These are phyloP conservation scores for Podospora bellae-mahoneyi DNA, from an alignment of 495 filamentous ascomycete species.

Conservation along the genomic window DNA sequence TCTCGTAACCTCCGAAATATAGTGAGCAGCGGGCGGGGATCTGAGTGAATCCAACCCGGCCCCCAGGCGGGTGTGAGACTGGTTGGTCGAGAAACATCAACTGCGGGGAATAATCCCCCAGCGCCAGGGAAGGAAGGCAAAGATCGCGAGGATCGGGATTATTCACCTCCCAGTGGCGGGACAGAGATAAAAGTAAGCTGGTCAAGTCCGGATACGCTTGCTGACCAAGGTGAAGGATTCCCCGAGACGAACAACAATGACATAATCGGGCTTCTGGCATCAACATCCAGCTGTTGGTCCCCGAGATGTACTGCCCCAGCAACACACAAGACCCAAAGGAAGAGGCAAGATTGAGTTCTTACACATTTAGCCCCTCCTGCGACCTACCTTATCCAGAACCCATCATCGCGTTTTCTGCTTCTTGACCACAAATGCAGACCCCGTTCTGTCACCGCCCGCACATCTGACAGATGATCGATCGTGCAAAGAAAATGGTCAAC, in stretches of 20 bases:
- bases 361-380: neutral
- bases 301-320: neutral
- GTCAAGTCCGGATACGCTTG: neutral
- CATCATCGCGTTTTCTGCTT: neutral
- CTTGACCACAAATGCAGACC: neutral
- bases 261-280: neutral
- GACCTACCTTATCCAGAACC: neutral
- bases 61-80: neutral
- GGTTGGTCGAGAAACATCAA: neutral
- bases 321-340: neutral
- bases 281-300: neutral
- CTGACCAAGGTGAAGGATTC: neutral
- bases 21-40: neutral
- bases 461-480: neutral
- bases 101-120: neutral
- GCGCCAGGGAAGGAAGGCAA: neutral
- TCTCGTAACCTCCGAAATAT: neutral
- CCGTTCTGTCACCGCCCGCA: neutral
- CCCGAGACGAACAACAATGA: neutral
- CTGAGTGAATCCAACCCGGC: neutral
- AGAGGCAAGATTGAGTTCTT: slow-evolving; percentile 8
- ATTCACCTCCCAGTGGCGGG: neutral
- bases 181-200: neutral
- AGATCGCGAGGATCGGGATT: neutral
- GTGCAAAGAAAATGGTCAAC: neutral